phyloP scores from a whole-genome alignment of 192 early-diverging fungal species.

The Coemansia sp. region DNA sequence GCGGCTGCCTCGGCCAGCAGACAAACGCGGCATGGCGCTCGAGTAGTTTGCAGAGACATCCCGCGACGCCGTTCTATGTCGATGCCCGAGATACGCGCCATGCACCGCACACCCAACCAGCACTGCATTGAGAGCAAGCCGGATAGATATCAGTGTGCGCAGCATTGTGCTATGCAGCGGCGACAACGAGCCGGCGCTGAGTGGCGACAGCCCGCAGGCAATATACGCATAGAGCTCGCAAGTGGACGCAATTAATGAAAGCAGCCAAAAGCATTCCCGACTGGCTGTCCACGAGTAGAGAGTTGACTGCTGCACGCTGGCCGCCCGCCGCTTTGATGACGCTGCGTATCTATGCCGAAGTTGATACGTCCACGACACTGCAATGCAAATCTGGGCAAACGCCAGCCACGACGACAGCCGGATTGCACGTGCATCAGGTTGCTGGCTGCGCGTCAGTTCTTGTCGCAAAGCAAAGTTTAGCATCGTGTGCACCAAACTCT shows the following conservation, averaged over 20 bases:
- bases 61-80: conserved; percentile 3
- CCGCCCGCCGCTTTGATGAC: conserved; percentile 4
- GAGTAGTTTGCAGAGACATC: conserved; percentile 4
- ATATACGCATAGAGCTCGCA: conserved; percentile 49
- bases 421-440: conserved; percentile 15
- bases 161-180: conserved; percentile 43
- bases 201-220: conserved; percentile 20
- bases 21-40: neutral
- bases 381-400: conserved; percentile 41
- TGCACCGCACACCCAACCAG: conserved; percentile 28
- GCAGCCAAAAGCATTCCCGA: conserved; percentile 45
- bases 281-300: conserved; percentile 17
- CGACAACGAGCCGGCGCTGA: conserved; percentile 3
- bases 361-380: conserved; percentile 35
- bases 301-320: conserved; percentile 10
- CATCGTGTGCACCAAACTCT: conserved; percentile 48
- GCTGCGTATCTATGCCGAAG: conserved; percentile 18
- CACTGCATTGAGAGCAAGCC: conserved; percentile 26
- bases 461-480: conserved; percentile 45
- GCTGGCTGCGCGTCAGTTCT: conserved; percentile 23
- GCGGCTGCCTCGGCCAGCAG: neutral
- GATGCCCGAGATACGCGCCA: conserved; percentile 13
- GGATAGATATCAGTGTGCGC: conserved; percentile 44
- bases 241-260: conserved; percentile 36
- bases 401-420: conserved; percentile 29